Percentiles rank a stretch among this genome's conserved stretches.
Conservation (phyloP, 2,329 filamentous ascomycete genomes). For the Rutstroemia sydowiana region DNA sequence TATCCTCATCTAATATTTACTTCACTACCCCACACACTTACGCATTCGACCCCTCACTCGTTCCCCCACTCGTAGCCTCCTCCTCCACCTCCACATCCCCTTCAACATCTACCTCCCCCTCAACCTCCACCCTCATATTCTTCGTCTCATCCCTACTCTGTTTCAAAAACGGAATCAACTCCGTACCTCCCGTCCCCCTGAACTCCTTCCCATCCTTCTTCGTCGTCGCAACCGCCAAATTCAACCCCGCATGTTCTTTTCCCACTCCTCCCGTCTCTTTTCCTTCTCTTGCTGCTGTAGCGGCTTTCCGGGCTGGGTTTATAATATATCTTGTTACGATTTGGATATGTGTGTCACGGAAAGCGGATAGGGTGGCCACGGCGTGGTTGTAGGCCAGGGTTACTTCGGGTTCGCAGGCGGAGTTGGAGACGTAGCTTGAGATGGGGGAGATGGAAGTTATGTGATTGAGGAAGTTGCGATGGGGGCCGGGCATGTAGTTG, state of each 20-base stretch:
- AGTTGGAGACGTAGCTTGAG: constrained; percentile 51
- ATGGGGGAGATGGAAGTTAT: constrained; percentile 67
- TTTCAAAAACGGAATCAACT: constrained; percentile 81
- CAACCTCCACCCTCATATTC: constrained; percentile 10
- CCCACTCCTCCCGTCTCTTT: no score
- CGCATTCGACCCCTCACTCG: not conserved
- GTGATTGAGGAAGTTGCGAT: constrained; percentile 69
- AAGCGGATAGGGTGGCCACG: constrained; percentile 63
- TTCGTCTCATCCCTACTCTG: constrained; percentile 83
- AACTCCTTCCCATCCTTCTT: constrained; percentile 35
- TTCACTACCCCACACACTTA: no score
- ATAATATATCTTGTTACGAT: constrained; percentile 90
- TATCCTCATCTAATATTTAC: no score
- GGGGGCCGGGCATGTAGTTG: constrained; percentile 82
- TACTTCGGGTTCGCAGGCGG: constrained; percentile 39
- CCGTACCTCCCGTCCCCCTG: constrained; percentile 80
- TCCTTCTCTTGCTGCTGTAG: no score
- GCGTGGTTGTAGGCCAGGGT: constrained; percentile 64
- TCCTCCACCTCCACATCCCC: not conserved
- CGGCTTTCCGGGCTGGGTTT: constrained; percentile 54
- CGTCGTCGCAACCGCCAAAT: constrained; percentile 26
- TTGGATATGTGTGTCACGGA: constrained; percentile 81
- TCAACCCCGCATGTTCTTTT: constrained; percentile 38
- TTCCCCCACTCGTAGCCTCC: not conserved
- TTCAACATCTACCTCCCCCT: not conserved